Evolutionary conservation across 768 basidiomycete genomes (phyloP), one percentile per base, ranked within the genome.

Genomic region (Boletus pseudo-olivaceus): DNA sequence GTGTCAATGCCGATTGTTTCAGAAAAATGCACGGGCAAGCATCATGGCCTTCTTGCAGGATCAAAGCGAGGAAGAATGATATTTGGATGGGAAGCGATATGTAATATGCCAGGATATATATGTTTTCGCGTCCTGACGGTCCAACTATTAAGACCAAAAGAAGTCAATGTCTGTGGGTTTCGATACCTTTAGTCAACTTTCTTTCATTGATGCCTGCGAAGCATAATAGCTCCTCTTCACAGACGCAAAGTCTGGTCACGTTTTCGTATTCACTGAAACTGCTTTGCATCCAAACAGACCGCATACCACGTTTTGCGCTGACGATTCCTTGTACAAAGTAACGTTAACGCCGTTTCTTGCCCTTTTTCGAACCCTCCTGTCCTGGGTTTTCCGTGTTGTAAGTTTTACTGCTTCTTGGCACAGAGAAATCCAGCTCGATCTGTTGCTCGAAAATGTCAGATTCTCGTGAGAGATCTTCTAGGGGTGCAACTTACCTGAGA

Each of bases 11-110:
- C 40, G 23, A 34, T 47, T n/a, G 41, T 41, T 41, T 23, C 50
- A 78, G 78, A 65, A 60, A 53, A 81, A 72, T 42, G 81, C 81
- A 19, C 74, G 79, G 19, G 73, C 75, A 53, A 87, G 82, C 54
- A 88, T 91, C 47, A 80, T 79, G 75, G 85, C 84, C 6, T 90
- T 90, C 66, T 72, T 91, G 55, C 76, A 72, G 37, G 85, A 87
- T 61, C 85, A 90, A 62, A 88, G 87, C 60, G 85, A 86, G 35
- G 79, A 80, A 19, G 82, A 71, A 32, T 69, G 35, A 60, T 15
- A 17, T 33, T 20, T 12, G 7, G 17, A 15, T 27, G 30, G 11
- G n/a, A 11, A 11, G n/a, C 5, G 23, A 10, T 8, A 14, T 30
- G 17, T 37, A 27, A 3, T 40, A 52, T 15, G 2, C 32, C 26